phyloP scores from a whole-genome alignment of 164 flowering plant species.

The Vitis riparia region DNA sequence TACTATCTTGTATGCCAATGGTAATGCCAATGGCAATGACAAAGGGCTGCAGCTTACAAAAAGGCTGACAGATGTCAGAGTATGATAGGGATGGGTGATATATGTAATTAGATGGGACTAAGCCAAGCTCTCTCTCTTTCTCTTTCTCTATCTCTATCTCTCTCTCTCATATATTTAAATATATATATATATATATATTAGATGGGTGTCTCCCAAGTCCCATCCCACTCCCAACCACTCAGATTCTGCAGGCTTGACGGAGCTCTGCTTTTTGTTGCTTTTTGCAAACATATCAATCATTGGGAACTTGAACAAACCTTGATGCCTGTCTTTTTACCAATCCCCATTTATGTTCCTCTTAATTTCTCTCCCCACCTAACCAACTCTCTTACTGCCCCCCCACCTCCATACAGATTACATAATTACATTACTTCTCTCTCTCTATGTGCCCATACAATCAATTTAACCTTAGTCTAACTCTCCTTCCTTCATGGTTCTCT shows the following conservation, averaged over 20 bases:
- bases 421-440: no score
- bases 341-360: no score
- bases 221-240: background rate
- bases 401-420: no score
- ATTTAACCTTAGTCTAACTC: no score
- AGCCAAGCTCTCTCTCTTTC: background rate
- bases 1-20: no score
- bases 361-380: no score
- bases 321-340: background rate
- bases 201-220: background rate
- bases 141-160: background rate
- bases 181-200: background rate
- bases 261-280: background rate
- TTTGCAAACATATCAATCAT: slow-evolving; percentile 2
- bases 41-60: background rate
- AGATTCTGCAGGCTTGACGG: slow-evolving; percentile 3
- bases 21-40: background rate
- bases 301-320: slow-evolving; percentile 2
- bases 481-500: no score
- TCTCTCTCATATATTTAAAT: background rate
- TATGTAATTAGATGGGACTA: background rate
- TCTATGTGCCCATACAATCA: no score
- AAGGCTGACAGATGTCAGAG: background rate
- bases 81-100: background rate
- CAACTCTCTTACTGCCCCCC: no score